Base-by-base conservation (phyloP, 2,329 filamentous ascomycete genomes). In the Alternaria arbusti region DNA sequence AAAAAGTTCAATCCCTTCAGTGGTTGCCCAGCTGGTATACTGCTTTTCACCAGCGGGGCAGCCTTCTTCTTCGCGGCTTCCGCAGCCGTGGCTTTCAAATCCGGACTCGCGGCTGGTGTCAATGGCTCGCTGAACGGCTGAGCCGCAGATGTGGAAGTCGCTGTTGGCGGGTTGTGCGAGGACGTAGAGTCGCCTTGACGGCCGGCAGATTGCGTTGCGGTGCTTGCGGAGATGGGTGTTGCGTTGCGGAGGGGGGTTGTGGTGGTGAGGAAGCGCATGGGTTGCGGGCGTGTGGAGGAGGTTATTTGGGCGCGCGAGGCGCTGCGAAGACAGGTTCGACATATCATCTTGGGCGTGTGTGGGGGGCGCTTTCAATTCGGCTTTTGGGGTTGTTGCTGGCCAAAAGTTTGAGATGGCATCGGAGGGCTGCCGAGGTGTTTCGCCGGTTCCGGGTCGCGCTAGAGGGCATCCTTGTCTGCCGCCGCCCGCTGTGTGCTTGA, bases 1-100 rank as follows among this genome's bases (percentile, higher is more conserved):
- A 90, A 81, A 80, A 91, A 95, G 80, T 93, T 95, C 59, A 96
- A 83, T 1, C 92, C 92, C 59, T 84, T 88, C 45, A 96, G 83
- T 13, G 89, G 81, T 13, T 90, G 93, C 32, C 93, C 93, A 6
- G 89, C 88, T 3, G 85, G 83, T 71, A 91, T 90, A 26, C 85
- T 85, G 61, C 79, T 81, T 65, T 77, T 73, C 13, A 79, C 70
- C 10, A 78, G 63, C 23, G 75, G 70, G 17, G 76, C 70, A 9
- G 67, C 58, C 51, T 79, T 76, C 65, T 77, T 75, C 47, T 72
- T 71, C 15, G 71, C 67, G n/a, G 57, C 63, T 10, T 72, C 71
- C 23, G 66, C 68, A 54, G 59, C 75, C 61, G 62, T 71, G 57
- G 65, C 73, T 55, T 78, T 74, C 40, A 70, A 62, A 32, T 59